Evolutionary conservation across 768 basidiomycete genomes (phyloP).

Genomic region (Candolleomyces efflorescens): DNA sequence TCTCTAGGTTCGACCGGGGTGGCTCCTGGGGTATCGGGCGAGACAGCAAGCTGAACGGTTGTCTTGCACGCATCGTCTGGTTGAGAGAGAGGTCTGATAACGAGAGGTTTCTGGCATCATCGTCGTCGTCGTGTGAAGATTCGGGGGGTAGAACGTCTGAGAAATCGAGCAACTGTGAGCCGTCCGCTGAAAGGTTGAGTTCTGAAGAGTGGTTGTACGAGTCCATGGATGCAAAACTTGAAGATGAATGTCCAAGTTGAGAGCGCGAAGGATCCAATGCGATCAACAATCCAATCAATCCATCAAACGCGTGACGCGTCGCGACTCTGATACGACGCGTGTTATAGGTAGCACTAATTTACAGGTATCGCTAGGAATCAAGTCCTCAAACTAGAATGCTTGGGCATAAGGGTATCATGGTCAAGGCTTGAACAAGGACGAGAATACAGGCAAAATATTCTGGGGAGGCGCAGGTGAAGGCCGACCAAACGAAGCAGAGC

Average conservation of each 20-base stretch:
- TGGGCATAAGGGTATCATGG: too few species aligned
- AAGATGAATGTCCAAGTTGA: too few species aligned
- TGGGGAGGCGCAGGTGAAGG: neutral
- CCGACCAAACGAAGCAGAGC: slow-evolving; percentile 4
- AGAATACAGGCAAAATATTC: neutral
- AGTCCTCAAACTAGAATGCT: too few species aligned
- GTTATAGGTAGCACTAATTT: too few species aligned
- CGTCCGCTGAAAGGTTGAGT: slow-evolving; percentile 11
- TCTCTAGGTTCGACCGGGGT: slow-evolving; percentile 6
- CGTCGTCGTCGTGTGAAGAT: slow-evolving; percentile 19
- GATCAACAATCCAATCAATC: neutral
- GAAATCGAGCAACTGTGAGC: slow-evolving; percentile 30
- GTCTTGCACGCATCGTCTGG: slow-evolving; percentile 22
- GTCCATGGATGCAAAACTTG: neutral
- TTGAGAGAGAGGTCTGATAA: slow-evolving; percentile 51
- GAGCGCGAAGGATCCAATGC: neutral
- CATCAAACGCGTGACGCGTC: neutral
- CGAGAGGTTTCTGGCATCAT: slow-evolving; percentile 43
- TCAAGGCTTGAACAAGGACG: neutral
- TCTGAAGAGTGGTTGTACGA: slow-evolving; percentile 9
- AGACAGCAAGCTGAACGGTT: slow-evolving; percentile 27
- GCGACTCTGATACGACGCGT: neutral
- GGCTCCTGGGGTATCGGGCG: slow-evolving; percentile 10
- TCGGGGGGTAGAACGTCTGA: slow-evolving; percentile 4
- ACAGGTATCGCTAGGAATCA: too few species aligned